Conservation (phyloP, 176 grass and related monocot genomes). For the Rhynchospora breviuscula region DNA sequence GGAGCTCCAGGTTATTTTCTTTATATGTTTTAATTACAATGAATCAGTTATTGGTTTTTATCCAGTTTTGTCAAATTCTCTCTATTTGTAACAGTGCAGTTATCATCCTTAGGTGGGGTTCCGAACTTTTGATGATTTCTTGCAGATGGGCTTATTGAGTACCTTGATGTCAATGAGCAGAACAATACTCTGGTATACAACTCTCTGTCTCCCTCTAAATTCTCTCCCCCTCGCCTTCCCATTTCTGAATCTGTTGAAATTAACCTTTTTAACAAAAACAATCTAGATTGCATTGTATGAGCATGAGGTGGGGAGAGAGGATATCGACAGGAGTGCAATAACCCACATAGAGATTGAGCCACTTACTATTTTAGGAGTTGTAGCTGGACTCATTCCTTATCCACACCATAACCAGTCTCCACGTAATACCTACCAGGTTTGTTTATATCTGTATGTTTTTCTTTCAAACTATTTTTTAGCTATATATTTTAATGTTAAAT, state of each 20-base stretch:
- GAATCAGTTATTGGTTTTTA: conserved; percentile 19
- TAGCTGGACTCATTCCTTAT: conserved; percentile 88
- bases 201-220: conserved; percentile 11
- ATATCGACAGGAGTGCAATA: conserved; percentile 57
- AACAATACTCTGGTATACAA: conserved; percentile 83
- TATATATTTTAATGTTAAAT: not conserved
- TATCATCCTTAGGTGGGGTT: conserved; percentile 59
- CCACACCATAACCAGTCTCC: conserved; percentile 99
- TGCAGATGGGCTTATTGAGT: conserved; percentile 93
- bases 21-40: conserved; percentile 4
- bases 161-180: conserved; percentile 97
- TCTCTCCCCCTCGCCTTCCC: not conserved
- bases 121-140: conserved; percentile 87
- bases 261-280: conserved; percentile 4
- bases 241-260: not conserved
- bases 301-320: conserved; percentile 57
- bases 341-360: conserved; percentile 98
- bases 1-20: conserved; percentile 66
- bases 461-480: not conserved
- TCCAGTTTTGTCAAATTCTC: conserved; percentile 16
- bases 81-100: conserved; percentile 18
- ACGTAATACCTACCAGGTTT: conserved; percentile 94
- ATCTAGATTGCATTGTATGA: conserved; percentile 91
- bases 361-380: conserved; percentile 77
- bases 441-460: not conserved